Conservation (phyloP, 192 early-diverging fungal genomes). For the Coemansia sp. region DNA sequence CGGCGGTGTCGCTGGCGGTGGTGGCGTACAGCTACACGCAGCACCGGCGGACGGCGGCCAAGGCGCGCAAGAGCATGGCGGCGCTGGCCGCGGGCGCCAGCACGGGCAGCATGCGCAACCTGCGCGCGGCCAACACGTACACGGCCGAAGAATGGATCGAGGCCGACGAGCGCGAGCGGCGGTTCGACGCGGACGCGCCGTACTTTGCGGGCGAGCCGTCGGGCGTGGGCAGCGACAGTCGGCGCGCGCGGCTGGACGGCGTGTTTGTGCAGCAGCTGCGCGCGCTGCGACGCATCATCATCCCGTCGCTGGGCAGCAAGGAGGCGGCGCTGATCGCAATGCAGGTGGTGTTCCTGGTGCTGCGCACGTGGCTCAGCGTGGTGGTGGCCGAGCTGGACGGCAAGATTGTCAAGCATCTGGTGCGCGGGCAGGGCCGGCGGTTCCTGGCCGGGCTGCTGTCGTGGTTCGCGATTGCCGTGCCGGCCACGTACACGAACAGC, state of each 20-base stretch:
- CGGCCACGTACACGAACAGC: constrained; percentile 95
- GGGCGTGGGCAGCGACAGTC: not conserved
- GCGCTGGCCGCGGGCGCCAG: constrained; percentile 23
- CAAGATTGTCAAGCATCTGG: constrained; percentile 91
- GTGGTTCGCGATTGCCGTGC: constrained; percentile 92
- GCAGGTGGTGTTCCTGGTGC: constrained; percentile 81
- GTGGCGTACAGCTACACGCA: constrained; percentile 47
- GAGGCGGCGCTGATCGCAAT: constrained; percentile 74
- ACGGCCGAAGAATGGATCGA: constrained; percentile 34
- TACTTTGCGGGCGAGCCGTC: constrained; percentile 12
- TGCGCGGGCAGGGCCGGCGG: constrained; percentile 71
- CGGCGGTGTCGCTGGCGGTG: constrained; percentile 25
- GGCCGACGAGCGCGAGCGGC: constrained; percentile 41
- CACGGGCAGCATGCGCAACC: constrained; percentile 36
- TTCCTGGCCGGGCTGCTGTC: constrained; percentile 75
- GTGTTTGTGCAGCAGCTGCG: constrained; percentile 56
- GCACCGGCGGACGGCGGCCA: constrained; percentile 36
- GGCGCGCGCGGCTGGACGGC: constrained; percentile 28
- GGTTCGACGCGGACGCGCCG: constrained; percentile 39
- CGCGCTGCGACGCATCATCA: constrained; percentile 74
- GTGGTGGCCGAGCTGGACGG: constrained; percentile 91
- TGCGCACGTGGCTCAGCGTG: constrained; percentile 87
- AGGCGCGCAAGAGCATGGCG: constrained; percentile 42
- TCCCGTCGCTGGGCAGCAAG: constrained; percentile 75
- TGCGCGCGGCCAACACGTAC: constrained; percentile 34